These are phyloP conservation scores for Dendrostoma leiphaemia DNA, from an alignment of 2,329 filamentous ascomycete genomes.

Conservation along the genomic window DNA sequence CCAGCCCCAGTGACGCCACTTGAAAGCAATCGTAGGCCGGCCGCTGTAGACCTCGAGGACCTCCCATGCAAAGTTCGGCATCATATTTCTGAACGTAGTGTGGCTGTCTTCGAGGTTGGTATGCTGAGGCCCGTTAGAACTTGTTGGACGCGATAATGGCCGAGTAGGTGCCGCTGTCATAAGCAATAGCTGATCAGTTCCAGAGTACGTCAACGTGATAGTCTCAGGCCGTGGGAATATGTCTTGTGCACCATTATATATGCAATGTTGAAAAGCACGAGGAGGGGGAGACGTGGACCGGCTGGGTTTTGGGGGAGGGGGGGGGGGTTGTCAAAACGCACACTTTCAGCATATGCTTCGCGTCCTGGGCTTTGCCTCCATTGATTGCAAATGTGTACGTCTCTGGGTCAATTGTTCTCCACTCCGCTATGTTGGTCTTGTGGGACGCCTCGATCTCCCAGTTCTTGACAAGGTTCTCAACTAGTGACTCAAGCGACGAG, in stretches of 20 bases:
- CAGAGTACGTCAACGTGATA: too few relatives aligned
- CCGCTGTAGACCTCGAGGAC: slow-evolving; percentile 66
- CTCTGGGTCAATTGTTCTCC: too few relatives aligned
- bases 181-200: too few relatives aligned
- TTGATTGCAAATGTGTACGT: too few relatives aligned
- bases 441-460: slow-evolving; percentile 71
- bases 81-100: slow-evolving; percentile 72
- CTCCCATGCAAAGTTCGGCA: slow-evolving; percentile 71
- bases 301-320: too few relatives aligned
- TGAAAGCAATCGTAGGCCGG: slow-evolving; percentile 60
- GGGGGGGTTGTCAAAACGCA: too few relatives aligned
- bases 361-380: too few relatives aligned
- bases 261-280: too few relatives aligned
- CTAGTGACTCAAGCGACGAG: slow-evolving; percentile 55
- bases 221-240: too few relatives aligned
- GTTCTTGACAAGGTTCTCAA: slow-evolving; percentile 70
- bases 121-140: slow-evolving; percentile 61
- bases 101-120: slow-evolving; percentile 63
- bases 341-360: too few relatives aligned
- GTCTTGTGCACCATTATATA: too few relatives aligned
- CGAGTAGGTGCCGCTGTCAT: slow-evolving; percentile 58
- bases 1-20: slow-evolving; percentile 66
- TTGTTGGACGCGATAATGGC: slow-evolving; percentile 62
- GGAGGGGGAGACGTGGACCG: too few relatives aligned
- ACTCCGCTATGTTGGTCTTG: slow-evolving; percentile 60